Evolutionary conservation across 2,329 filamentous ascomycete genomes (phyloP).

Genomic region (Calonectria hongkongensis): DNA sequence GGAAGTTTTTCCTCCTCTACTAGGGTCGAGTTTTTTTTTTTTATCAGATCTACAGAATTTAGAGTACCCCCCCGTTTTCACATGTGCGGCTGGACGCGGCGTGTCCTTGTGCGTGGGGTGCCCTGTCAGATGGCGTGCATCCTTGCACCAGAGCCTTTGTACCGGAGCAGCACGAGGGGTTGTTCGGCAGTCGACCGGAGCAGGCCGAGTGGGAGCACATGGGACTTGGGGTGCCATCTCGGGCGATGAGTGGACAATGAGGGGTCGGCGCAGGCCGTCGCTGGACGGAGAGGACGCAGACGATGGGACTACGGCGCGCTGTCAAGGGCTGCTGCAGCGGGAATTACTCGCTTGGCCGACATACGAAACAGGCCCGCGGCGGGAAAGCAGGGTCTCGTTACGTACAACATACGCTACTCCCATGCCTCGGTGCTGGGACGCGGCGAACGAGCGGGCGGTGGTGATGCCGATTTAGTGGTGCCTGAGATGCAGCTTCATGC

Average conservation of each 20-base stretch:
- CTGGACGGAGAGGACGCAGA: constrained; percentile 27
- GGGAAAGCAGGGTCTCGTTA: constrained; percentile 31
- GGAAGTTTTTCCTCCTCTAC: constrained; percentile 18
- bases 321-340: constrained; percentile 31
- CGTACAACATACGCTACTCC: constrained; percentile 35
- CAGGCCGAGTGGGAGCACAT: constrained; percentile 30
- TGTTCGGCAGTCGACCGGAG: constrained; percentile 40
- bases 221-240: constrained; percentile 14
- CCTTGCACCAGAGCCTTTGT: constrained; percentile 12
- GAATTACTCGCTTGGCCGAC: constrained; percentile 34
- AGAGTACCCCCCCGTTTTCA: constrained; percentile 26
- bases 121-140: constrained; percentile 25
- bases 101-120: constrained; percentile 26
- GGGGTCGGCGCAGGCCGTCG: constrained; percentile 26
- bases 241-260: constrained; percentile 11
- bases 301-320: constrained; percentile 34
- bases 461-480: constrained; percentile 41
- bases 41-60: constrained; percentile 36
- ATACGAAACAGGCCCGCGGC: constrained; percentile 35
- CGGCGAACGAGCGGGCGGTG: constrained; percentile 26
- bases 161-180: constrained; percentile 35
- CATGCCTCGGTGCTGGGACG: constrained; percentile 22
- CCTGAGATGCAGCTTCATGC: constrained; percentile 52
- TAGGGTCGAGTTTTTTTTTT: constrained; percentile 9
- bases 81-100: constrained; percentile 24